These are phyloP conservation scores for Noccaea caerulescens DNA, from an alignment of 345 rosid species.

Conservation along the genomic window DNA sequence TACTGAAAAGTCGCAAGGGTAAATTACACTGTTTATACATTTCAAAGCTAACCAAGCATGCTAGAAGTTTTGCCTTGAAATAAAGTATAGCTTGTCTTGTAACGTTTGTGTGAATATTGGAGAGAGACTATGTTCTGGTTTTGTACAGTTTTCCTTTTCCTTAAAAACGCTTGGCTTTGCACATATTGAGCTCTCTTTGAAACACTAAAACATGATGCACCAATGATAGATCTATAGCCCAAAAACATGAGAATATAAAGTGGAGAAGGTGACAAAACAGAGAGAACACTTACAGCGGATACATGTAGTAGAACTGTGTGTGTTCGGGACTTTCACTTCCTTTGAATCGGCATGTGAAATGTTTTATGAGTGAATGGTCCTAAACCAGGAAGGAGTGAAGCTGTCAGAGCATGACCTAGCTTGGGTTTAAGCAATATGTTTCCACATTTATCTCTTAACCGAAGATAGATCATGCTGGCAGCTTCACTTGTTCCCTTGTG, in stretches of 20 bases:
- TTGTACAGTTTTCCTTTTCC: conserved; percentile 8
- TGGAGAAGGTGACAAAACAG: neutral
- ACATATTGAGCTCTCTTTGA: conserved; percentile 6
- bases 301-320: conserved; percentile 6
- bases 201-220: conserved; percentile 26
- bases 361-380: conserved; percentile 42
- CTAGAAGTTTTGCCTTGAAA: conserved; percentile 14
- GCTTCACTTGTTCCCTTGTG: conserved; percentile 84
- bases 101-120: conserved; percentile 24
- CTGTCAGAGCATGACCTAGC: conserved; percentile 93
- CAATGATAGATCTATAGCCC: neutral
- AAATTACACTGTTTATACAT: conserved; percentile 6
- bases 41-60: conserved; percentile 17
- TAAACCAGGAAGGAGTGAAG: conserved; percentile 79
- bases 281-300: conserved; percentile 20
- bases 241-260: neutral
- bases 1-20: conserved; percentile 19
- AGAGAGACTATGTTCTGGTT: conserved; percentile 4
- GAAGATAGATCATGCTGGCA: conserved; percentile 95
- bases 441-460: conserved; percentile 48
- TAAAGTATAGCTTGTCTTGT: conserved; percentile 21
- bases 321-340: conserved; percentile 1
- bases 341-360: neutral
- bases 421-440: conserved; percentile 45
- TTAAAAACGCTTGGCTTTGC: conserved; percentile 12